phyloP scores from a whole-genome alignment of 495 filamentous ascomycete species.

The Elasticomyces elasticus region DNA sequence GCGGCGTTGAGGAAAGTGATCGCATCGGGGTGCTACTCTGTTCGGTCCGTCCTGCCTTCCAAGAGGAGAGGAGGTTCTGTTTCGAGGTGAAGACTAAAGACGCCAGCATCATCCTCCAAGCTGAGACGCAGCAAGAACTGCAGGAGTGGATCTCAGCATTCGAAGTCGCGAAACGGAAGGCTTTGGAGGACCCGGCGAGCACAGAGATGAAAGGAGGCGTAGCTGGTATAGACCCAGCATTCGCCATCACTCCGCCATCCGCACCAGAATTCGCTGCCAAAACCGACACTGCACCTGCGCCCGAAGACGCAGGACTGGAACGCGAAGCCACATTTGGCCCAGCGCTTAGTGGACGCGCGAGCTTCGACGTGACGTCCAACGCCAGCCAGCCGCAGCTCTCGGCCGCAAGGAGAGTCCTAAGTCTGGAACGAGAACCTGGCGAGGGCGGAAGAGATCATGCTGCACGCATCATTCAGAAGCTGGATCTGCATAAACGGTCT shows the following conservation, averaged over 20 bases:
- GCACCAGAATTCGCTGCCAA: constrained; percentile 84
- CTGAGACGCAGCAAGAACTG: constrained; percentile 81
- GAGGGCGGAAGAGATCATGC: constrained; percentile 65
- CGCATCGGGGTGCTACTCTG: constrained; percentile 92
- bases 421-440: constrained; percentile 43
- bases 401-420: constrained; percentile 38
- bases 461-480: constrained; percentile 79
- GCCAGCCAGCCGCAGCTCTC: neutral
- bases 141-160: constrained; percentile 89
- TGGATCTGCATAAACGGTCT: constrained; percentile 79
- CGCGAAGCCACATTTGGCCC: constrained; percentile 55
- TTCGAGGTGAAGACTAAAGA: constrained; percentile 99
- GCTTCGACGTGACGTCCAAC: constrained; percentile 54
- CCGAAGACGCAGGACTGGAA: constrained; percentile 37
- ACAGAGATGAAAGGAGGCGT: constrained; percentile 41
- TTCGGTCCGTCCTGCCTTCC: constrained; percentile 77
- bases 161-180: constrained; percentile 84
- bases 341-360: constrained; percentile 54
- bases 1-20: constrained; percentile 88
- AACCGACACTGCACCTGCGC: constrained; percentile 46
- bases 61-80: constrained; percentile 90
- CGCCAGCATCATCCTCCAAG: constrained; percentile 76
- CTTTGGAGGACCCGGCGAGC: constrained; percentile 66
- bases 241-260: constrained; percentile 79
- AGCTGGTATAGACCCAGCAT: constrained; percentile 66